Percentiles rank a stretch among this genome's conserved stretches.
Conservation (phyloP, 208 protist species). For the Crithidia mellificae region DNA sequence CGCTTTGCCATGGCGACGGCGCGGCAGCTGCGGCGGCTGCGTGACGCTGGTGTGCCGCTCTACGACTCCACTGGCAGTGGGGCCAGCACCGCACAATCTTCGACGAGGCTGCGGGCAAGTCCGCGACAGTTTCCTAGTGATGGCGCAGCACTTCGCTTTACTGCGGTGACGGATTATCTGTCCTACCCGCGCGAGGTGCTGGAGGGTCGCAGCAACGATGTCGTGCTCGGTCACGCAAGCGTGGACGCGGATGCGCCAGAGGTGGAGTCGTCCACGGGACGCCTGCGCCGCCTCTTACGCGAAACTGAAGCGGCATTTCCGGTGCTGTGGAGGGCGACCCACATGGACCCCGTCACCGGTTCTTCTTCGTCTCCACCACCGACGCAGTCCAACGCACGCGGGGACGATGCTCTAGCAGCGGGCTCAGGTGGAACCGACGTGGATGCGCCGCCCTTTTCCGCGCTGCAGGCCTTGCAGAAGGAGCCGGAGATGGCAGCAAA, state of each 20-base stretch:
- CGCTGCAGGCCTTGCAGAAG: background rate
- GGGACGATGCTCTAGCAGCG: background rate
- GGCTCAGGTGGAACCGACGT: background rate
- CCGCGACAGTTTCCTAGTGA: no score
- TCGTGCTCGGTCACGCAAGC: no score
- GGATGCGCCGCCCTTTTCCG: background rate
- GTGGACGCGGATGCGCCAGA: background rate
- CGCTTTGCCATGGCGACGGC: slow-evolving; percentile 22
- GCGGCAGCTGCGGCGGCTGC: slow-evolving; percentile 27
- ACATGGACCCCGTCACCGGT: background rate
- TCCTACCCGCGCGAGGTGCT: background rate
- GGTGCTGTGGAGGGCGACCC: background rate
- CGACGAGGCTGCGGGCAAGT: background rate
- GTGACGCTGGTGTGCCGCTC: slow-evolving; percentile 7
- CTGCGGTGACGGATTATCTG: no score
- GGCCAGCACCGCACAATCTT: no score
- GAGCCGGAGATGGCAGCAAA: background rate
- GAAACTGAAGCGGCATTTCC: slow-evolving; percentile 21
- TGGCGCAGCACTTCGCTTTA: no score
- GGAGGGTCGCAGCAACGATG: no score
- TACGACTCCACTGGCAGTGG: slow-evolving; percentile 2
- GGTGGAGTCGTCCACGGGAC: slow-evolving; percentile 13
- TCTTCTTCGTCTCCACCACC: background rate
- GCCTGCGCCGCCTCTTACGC: slow-evolving; percentile 14
- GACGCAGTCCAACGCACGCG: background rate